Evolutionary conservation across 2,329 filamentous ascomycete species (phyloP).

Genomic region (Clarireedia paspali): DNA sequence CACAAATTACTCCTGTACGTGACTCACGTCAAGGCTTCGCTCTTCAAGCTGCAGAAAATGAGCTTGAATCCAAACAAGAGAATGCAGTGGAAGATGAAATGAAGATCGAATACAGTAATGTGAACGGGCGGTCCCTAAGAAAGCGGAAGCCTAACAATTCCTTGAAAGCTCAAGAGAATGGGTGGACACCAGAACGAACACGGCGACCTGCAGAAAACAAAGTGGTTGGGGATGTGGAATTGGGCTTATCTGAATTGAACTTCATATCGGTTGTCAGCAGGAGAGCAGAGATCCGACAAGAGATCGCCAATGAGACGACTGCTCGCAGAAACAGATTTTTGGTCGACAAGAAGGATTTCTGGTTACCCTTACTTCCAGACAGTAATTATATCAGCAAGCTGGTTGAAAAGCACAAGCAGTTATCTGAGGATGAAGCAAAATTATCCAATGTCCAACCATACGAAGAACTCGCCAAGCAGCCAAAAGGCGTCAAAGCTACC

Average conservation of each 20-base stretch:
- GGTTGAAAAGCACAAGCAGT: slow-evolving; percentile 20
- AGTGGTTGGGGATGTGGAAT: background rate
- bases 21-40: background rate
- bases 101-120: background rate
- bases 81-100: slow-evolving; percentile 9
- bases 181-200: background rate
- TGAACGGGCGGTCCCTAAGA: slow-evolving; percentile 12
- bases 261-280: background rate
- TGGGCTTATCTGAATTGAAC: background rate
- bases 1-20: slow-evolving; percentile 5
- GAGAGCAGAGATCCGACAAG: slow-evolving; percentile 15
- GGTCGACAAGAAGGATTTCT: slow-evolving; percentile 29
- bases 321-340: slow-evolving; percentile 28
- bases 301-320: slow-evolving; percentile 25
- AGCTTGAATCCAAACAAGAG: slow-evolving; percentile 3
- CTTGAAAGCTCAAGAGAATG: slow-evolving; percentile 21
- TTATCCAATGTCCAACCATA: slow-evolving; percentile 21
- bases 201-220: background rate
- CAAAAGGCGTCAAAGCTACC: slow-evolving; percentile 35
- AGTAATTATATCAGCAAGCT: slow-evolving; percentile 30
- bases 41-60: slow-evolving; percentile 2
- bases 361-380: slow-evolving; percentile 27
- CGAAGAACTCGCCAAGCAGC: slow-evolving; percentile 23
- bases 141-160: slow-evolving; percentile 17
- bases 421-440: slow-evolving; percentile 18